A percentile compares a stretch with the other conserved stretches of the same genome.
Evolutionary conservation across 2,329 filamentous ascomycete genomes (phyloP).

Genomic region (Talaromyces sp.): DNA sequence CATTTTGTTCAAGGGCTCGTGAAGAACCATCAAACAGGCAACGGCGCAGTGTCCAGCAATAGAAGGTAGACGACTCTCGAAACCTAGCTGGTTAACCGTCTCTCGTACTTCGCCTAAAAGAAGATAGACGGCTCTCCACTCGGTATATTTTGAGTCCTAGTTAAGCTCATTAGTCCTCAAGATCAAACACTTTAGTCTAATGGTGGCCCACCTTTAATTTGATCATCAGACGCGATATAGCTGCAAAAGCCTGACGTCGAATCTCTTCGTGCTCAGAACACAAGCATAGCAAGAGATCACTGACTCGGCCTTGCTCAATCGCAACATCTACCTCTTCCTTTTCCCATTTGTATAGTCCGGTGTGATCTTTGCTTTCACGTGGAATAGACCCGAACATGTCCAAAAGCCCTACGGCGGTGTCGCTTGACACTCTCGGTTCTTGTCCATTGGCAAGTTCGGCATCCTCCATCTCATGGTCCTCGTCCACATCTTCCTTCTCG

Average conservation of each 20-base stretch:
- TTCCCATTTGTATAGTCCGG: slow-evolving; percentile 60
- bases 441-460: slow-evolving; percentile 15
- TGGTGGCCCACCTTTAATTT: slow-evolving; percentile 43
- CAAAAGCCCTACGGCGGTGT: slow-evolving; percentile 44
- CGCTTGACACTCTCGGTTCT: slow-evolving; percentile 4
- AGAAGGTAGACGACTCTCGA: slow-evolving; percentile 62
- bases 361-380: slow-evolving; percentile 40
- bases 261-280: slow-evolving; percentile 72
- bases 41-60: slow-evolving; percentile 72
- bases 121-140: slow-evolving; percentile 74
- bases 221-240: slow-evolving; percentile 43
- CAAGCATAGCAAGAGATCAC: slow-evolving; percentile 68
- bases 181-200: neutral
- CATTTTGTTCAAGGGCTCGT: slow-evolving; percentile 73
- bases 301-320: slow-evolving; percentile 71
- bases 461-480: slow-evolving; percentile 14
- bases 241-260: slow-evolving; percentile 64
- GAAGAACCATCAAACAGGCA: slow-evolving; percentile 65
- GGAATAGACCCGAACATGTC: slow-evolving; percentile 53
- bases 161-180: slow-evolving; percentile 18
- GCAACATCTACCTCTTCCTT: slow-evolving; percentile 74
- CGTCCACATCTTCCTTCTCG: slow-evolving; percentile 16
- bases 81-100: slow-evolving; percentile 59
- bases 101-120: slow-evolving; percentile 77
- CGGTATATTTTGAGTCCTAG: slow-evolving; percentile 65